Evolutionary conservation across 108 stramenopile genomes (phyloP), one percentile per base, ranked within the genome.

Genomic region (Chaetoceros tenuissimus): DNA sequence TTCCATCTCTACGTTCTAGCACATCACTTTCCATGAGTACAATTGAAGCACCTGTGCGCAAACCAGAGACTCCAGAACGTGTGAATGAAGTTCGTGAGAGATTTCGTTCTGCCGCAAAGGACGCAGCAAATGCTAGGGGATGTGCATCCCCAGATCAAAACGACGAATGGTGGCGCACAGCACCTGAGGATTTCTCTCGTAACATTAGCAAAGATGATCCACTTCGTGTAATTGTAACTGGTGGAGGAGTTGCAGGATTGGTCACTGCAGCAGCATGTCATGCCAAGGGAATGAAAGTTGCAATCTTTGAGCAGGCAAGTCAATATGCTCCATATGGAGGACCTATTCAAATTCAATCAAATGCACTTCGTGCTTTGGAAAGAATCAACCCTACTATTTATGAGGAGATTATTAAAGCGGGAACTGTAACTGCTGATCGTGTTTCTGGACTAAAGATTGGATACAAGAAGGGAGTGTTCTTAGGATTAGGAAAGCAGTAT

Each of bases 331-430:
- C 94, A 27, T 97, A 96, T 55, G 97, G 97, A 31, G 97, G 97
- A 26, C 97, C 95, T n/a, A 97, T 97, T 69, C 97, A 97, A 72
- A 90, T 97, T 43, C 94, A 94, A 63, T 89, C 87, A 50, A 97
- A 97, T 64, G 97, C 97, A 5, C 71, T 97, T 47, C 63, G 89
- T n/a, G 89, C 93, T 22, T 67, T 97, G 52, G 64, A 95, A 72
- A 80, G 84, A 21, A 94, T 97, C 79, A 91, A 87, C 60, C 71
- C 78, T 7, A 59, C 53, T 7, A 62, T 88, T 49, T 96, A 64
- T 49, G 77, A 89, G 53, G 92, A 93, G 57, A 53, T 93, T 18
- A 68, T 81, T 16, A 60, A 57, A 24, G 92, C 92, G 1, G 92
- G 92, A 28, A 94, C 92, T 17, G 82, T 85, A 55, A 94, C 92